These are phyloP conservation scores for Coniochaeta ligniaria DNA, from an alignment of 2,329 filamentous ascomycete genomes.

Conservation along the genomic window DNA sequence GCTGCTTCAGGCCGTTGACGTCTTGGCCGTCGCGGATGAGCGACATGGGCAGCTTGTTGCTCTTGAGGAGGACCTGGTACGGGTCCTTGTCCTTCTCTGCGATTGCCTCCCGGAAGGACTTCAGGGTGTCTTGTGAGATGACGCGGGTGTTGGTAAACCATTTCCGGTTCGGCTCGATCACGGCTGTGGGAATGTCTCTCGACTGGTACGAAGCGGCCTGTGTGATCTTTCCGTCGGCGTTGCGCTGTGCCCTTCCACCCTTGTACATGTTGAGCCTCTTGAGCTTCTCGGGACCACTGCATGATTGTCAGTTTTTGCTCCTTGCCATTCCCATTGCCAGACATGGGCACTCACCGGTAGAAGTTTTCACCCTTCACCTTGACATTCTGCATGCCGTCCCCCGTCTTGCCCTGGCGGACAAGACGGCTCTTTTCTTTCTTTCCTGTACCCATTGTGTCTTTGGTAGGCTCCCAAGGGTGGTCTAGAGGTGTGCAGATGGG, in stretches of 20 bases:
- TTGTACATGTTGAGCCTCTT: constrained; percentile 88
- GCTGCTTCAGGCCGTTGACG: constrained; percentile 81
- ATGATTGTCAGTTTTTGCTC: neutral
- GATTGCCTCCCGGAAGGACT: constrained; percentile 84
- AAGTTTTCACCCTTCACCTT: constrained; percentile 97
- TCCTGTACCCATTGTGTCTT: constrained; percentile 64
- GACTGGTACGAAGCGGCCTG: neutral
- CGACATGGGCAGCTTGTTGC: constrained; percentile 94
- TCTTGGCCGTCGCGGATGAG: constrained; percentile 75
- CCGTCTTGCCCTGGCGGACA: constrained; percentile 75
- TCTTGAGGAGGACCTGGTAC: constrained; percentile 90
- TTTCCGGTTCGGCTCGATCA: constrained; percentile 92
- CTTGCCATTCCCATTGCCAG: neutral
- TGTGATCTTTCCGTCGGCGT: constrained; percentile 76
- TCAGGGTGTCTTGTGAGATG: constrained; percentile 83
- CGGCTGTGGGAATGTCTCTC: constrained; percentile 67
- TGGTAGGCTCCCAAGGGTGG: constrained; percentile 7
- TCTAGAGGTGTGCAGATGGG: constrained; percentile 14
- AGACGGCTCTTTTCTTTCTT: constrained; percentile 88
- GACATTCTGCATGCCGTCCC: constrained; percentile 86
- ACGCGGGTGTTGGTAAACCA: constrained; percentile 94
- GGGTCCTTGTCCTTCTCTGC: constrained; percentile 85
- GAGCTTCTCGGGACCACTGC: constrained; percentile 70
- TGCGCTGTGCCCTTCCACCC: constrained; percentile 74
- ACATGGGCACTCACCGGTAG: constrained; percentile 50